phyloP scores from a whole-genome alignment of 768 basidiomycete species.

The Trametes cinnabarina region DNA sequence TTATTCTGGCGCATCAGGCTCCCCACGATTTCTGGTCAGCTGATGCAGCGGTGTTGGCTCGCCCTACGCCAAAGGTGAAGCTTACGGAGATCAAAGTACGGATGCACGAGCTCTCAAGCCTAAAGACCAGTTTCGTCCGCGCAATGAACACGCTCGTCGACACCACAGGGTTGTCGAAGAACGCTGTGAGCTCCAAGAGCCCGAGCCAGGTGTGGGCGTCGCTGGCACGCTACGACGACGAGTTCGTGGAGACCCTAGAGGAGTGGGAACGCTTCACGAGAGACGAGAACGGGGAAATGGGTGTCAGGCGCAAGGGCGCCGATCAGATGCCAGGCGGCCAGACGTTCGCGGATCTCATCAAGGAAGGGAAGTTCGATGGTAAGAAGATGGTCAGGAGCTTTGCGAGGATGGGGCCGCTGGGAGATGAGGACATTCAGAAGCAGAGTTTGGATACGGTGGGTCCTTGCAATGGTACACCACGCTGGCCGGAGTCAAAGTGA shows the following conservation, averaged over 20 bases:
- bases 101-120: constrained; percentile 52
- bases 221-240: constrained; percentile 78
- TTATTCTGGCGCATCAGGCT: constrained; percentile 54
- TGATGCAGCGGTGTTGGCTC: neutral
- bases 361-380: constrained; percentile 62
- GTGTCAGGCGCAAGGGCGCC: constrained; percentile 34
- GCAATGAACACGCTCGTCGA: constrained; percentile 57
- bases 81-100: constrained; percentile 58
- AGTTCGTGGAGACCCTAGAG: constrained; percentile 60
- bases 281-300: constrained; percentile 37
- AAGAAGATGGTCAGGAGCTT: constrained; percentile 79
- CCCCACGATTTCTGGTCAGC: constrained; percentile 49
- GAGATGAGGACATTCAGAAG: constrained; percentile 32
- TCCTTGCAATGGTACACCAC: neutral
- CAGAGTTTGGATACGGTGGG: constrained; percentile 37
- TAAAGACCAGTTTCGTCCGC: constrained; percentile 52
- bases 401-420: constrained; percentile 53
- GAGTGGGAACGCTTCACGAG: constrained; percentile 58
- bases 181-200: constrained; percentile 25
- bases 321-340: constrained; percentile 36
- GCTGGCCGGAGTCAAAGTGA: neutral
- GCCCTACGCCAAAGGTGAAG: constrained; percentile 45
- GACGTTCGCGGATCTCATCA: constrained; percentile 44
- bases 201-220: constrained; percentile 63
- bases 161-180: constrained; percentile 39